Evolutionary conservation across 2,329 filamentous ascomycete species (phyloP).

Genomic region (Botrytis byssoidea): DNA sequence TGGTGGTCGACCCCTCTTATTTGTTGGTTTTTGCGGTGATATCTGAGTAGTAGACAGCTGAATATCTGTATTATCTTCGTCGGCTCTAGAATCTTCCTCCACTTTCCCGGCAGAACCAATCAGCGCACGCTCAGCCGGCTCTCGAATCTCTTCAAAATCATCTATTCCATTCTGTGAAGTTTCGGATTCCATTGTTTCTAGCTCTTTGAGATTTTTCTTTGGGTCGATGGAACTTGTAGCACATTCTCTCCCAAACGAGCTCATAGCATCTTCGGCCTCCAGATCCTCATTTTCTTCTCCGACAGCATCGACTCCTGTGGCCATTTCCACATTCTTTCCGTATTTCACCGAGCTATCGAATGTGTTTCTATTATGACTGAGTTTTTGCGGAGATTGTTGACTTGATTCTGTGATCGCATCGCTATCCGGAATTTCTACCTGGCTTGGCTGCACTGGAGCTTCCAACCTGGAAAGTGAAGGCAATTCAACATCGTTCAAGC

Average conservation of each 20-base stretch:
- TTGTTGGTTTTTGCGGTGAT: background rate
- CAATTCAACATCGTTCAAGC: background rate
- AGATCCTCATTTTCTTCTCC: background rate
- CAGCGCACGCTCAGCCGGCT: background rate
- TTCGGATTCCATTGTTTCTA: background rate
- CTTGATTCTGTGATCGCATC: constrained; percentile 18
- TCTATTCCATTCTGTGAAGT: background rate
- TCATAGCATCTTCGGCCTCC: background rate
- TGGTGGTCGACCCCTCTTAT: background rate
- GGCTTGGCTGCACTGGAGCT: background rate
- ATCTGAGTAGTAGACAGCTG: background rate
- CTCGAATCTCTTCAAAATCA: background rate
- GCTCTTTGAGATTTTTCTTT: background rate
- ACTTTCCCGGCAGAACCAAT: background rate
- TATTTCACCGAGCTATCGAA: background rate
- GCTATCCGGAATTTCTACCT: constrained; percentile 21
- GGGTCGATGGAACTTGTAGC: constrained; percentile 14
- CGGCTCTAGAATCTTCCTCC: background rate
- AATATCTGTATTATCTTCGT: background rate
- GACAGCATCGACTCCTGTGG: background rate
- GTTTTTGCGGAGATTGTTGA: constrained; percentile 5
- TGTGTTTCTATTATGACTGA: background rate
- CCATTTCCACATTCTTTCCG: background rate
- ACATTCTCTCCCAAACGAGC: constrained; percentile 19
- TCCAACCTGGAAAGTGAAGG: background rate